These are phyloP conservation scores for Panicum hallii DNA, from an alignment of 202 grass and related monocot species.

Conservation along the genomic window DNA sequence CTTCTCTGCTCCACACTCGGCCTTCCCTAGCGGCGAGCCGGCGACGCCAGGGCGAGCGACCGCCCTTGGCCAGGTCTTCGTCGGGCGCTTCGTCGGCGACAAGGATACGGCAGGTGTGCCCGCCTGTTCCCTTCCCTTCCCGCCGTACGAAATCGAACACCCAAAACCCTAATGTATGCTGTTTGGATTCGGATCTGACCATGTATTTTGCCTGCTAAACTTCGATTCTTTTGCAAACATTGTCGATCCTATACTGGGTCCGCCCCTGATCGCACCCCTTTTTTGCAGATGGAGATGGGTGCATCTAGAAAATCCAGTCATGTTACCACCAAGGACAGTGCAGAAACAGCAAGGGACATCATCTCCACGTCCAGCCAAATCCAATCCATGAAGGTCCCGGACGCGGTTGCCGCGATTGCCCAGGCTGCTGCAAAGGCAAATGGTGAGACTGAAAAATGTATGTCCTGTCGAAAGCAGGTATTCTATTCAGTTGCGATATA, in stretches of 20 bases:
- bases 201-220: background rate
- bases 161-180: background rate
- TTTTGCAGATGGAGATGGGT: conserved; percentile 31
- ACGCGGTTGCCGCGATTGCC: conserved; percentile 69
- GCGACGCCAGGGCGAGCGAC: background rate
- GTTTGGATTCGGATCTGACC: background rate
- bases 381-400: conserved; percentile 64
- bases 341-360: conserved; percentile 32
- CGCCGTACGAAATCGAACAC: background rate
- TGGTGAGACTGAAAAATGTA: conserved; percentile 93
- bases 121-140: background rate
- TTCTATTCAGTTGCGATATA: conserved; percentile 39
- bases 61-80: background rate
- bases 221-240: no score
- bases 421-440: conserved; percentile 76
- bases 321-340: conserved; percentile 26
- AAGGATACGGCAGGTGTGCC: background rate
- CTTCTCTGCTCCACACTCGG: background rate
- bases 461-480: conserved; percentile 76
- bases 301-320: conserved; percentile 16
- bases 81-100: background rate
- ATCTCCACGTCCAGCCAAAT: conserved; percentile 58
- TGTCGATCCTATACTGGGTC: background rate
- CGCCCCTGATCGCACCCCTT: background rate
- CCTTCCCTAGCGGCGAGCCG: background rate